Evolutionary conservation across 176 grass and related monocot species (phyloP).

Genomic region (Elymus sibiricus): DNA sequence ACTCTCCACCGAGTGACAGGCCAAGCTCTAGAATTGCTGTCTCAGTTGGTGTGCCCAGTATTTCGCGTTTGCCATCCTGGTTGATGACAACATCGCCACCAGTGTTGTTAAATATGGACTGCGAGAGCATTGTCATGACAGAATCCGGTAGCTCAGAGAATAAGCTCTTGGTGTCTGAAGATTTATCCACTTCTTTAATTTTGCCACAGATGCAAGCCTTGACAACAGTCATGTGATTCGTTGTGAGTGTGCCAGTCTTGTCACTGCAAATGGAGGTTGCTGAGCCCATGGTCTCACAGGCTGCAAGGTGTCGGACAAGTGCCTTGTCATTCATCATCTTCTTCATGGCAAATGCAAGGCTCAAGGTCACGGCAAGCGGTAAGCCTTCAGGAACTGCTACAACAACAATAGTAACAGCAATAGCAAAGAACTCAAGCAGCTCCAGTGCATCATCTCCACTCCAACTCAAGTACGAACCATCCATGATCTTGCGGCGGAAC

Average conservation of each 20-base stretch:
- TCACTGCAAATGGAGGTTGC: conserved; percentile 92
- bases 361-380: conserved; percentile 88
- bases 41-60: conserved; percentile 91
- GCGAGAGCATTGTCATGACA: conserved; percentile 52
- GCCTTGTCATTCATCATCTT: conserved; percentile 99
- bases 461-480: conserved; percentile 70
- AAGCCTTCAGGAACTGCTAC: conserved; percentile 91
- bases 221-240: conserved; percentile 93
- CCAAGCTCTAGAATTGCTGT: conserved; percentile 86
- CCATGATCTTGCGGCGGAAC: conserved; percentile 59
- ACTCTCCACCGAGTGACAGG: conserved; percentile 69
- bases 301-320: conserved; percentile 82
- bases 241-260: conserved; percentile 93
- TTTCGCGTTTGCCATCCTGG: conserved; percentile 68
- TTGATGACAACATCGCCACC: conserved; percentile 78
- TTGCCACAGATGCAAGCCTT: conserved; percentile 90
- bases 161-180: conserved; percentile 37
- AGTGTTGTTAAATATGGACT: conserved; percentile 95
- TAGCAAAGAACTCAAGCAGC: conserved; percentile 89
- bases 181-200: conserved; percentile 53
- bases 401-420: conserved; percentile 89
- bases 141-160: conserved; percentile 51
- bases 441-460: conserved; percentile 77
- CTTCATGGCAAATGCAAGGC: conserved; percentile 98
- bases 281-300: conserved; percentile 96